These are phyloP conservation scores for Cyamopsis tetragonoloba DNA, from an alignment of 306 rosid genomes.

Conservation along the genomic window DNA sequence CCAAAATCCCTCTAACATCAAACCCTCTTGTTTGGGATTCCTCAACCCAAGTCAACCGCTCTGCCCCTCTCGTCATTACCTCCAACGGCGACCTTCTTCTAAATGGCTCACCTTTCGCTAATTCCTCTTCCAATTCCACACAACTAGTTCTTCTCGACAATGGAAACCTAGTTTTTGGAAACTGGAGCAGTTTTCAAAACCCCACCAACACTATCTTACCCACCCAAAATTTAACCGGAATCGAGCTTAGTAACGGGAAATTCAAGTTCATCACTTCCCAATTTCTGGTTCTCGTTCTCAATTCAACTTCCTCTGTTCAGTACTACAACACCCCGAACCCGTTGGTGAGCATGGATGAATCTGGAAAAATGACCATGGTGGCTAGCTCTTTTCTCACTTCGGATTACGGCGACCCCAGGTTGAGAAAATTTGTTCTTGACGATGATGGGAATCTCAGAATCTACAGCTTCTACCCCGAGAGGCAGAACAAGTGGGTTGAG, in stretches of 20 bases:
- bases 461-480: slow-evolving; percentile 44
- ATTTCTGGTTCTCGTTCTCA: slow-evolving; percentile 18
- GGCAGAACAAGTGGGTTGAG: slow-evolving; percentile 31
- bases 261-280: slow-evolving; percentile 31
- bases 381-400: slow-evolving; percentile 35
- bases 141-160: slow-evolving; percentile 28
- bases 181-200: slow-evolving; percentile 49
- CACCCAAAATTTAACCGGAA: slow-evolving; percentile 34
- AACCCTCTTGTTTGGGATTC: slow-evolving; percentile 45
- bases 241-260: slow-evolving; percentile 29
- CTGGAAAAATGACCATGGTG: slow-evolving; percentile 35
- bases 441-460: slow-evolving; percentile 69
- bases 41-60: neutral
- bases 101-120: neutral
- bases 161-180: slow-evolving; percentile 46
- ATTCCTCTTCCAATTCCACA: slow-evolving; percentile 30
- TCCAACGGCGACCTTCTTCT: slow-evolving; percentile 42
- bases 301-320: neutral
- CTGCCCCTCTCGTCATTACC: slow-evolving; percentile 37
- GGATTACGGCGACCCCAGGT: slow-evolving; percentile 43
- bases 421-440: slow-evolving; percentile 50
- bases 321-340: slow-evolving; percentile 23
- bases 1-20: slow-evolving; percentile 9
- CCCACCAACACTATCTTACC: slow-evolving; percentile 66
- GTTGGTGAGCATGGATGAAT: slow-evolving; percentile 16